Evolutionary conservation across 1,284 basidiomycete genomes (phyloP), one percentile per base, ranked within the genome.

Genomic region (Cutaneotrichosporon mucoides): DNA sequence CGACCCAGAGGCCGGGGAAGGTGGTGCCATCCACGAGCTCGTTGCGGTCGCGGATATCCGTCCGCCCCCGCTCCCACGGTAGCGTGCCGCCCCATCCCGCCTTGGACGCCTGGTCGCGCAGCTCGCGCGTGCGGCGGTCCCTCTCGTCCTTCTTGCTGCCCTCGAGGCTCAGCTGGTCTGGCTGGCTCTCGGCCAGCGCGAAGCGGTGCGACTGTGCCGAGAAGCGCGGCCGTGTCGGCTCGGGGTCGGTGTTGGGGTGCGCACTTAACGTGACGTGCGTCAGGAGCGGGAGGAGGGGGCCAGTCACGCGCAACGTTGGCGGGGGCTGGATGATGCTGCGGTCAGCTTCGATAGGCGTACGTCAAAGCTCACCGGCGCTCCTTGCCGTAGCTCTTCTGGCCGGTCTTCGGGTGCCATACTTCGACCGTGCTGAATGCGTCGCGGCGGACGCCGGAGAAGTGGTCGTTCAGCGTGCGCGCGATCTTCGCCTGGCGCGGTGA

Each of bases 321-420:
- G 73, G 72, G 1, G 75, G 75, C 41, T 69, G 67, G 6, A 76
- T 59, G 6, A 75, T 66, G 4, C 75, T 76, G 51, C 11, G 5
- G 44, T 68, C 38, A 68, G 68, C 53, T 38, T 45, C 43, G 3
- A 13, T 12, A 3, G n/a, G 6, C 9, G 11, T 5, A 24, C 36
- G 8, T 24, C 24, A 24, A 24, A 24, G 62, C 72, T 55, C 44
- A 73, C 75, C 75, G 62, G 50, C 69, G 56, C 55, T 76, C 75
- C 50, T 73, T 73, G 15, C 68, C 70, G 49, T 76, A 76, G 56
- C 72, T 73, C 65, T 76, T 76, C 60, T 76, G 73, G 12, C 64
- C 73, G 4, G 73, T 70, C 24, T 63, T 70, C 7, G 72, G 71
- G 54, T 76, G 73, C 73, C 73, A 75, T 4, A 76, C 66, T 49